Base-by-base conservation (phyloP, 306 rosid genomes). In the Dryas octopetala region DNA sequence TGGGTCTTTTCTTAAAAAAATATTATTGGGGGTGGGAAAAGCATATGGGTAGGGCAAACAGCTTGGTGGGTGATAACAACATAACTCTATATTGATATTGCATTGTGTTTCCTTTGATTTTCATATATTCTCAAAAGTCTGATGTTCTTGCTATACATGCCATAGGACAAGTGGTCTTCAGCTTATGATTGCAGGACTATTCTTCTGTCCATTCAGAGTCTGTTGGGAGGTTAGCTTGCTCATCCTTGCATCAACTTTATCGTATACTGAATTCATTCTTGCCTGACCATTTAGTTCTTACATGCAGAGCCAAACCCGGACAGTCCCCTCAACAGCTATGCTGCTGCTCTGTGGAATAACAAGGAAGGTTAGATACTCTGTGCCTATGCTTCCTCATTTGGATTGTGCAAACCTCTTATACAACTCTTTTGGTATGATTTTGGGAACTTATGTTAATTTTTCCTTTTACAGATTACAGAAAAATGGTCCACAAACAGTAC, bases 111-210 rank as follows among this genome's bases (percentile, higher is more conserved):
- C 23, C 63, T 1, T 53, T 2, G 3, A 32, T 32, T 38, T 71
- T 47, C 38, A 16, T 67, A 47, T 40, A 60, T 38, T 60, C 43
- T 77, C 62, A 65, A 63, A n/a, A 14, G 17, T 73, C 78, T 50
- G 41, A 77, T 78, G 40, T 75, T 54, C 43, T 68, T 47, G 68
- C 40, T 71, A 0, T 72, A 54, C 66, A 4, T 83, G 79, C 49
- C 57, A 9, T 75, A 95, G 97, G 99, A 95, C 86, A 92, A 92
- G 84, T 95, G 99, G 99, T 95, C 99, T 81, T 95, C 99, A 1
- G 97, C 99, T 57, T 92, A 95, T 76, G 99, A 95, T 81, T 91
- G 98, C 78, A 89, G 98, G 82, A 91, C 98, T 62, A 95, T 95
- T 77, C 97, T 95, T 81, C 79, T 95, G 64, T 95, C 98, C 57